Evolutionary conservation across 768 basidiomycete species (phyloP), one percentile per base, ranked within the genome.

Genomic region (Lentinula sp.): DNA sequence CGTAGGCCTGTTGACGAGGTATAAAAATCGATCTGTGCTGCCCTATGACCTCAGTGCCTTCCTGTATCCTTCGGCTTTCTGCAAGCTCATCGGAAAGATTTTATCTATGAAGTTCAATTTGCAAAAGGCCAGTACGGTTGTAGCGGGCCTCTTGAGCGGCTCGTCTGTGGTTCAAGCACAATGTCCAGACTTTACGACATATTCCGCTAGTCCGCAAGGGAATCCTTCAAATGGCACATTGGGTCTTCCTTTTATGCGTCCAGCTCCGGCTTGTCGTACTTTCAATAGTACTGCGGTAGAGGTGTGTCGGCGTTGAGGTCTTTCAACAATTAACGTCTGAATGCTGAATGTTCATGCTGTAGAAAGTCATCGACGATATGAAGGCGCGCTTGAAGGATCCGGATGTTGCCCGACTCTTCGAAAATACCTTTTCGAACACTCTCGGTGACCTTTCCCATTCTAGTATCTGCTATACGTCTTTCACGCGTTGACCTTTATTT

Each of bases 401-500:
- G 0, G 90, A 92, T 66, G 64, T 92, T 56, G 90, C 89, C 11
- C 81, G 88, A 54, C 69, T 92, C 21, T 92, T 92, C 64, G 89
- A 91, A 70, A 92, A 91, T 63, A 86, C 89, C 0, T 90, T 91
- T 67, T 90, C 90, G 3, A 90, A 90, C 65, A 92, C 90, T 0
- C 79, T 92, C 49, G 89, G 88, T 88, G 64, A 61, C 76, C 68
- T 34, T 39, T 23, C 39, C 13, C 8, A 35, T 11, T 59, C 42
- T 52, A 43, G 7, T 18, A 5, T 11, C 16, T 52, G 16, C 43
- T 54, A 57, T 46, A 59, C 37, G 16, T 23, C 32, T 15, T 13
- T 31, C 3, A 57, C 34, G 28, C 28, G n/a, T 28, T 11, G 23
- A 57, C 28, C 1, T n/a, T 9, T 5, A 7, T 28, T 57, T 52